These are phyloP conservation scores for Staphylotrichum tortipilum DNA, from an alignment of 495 filamentous ascomycete genomes.

Conservation along the genomic window DNA sequence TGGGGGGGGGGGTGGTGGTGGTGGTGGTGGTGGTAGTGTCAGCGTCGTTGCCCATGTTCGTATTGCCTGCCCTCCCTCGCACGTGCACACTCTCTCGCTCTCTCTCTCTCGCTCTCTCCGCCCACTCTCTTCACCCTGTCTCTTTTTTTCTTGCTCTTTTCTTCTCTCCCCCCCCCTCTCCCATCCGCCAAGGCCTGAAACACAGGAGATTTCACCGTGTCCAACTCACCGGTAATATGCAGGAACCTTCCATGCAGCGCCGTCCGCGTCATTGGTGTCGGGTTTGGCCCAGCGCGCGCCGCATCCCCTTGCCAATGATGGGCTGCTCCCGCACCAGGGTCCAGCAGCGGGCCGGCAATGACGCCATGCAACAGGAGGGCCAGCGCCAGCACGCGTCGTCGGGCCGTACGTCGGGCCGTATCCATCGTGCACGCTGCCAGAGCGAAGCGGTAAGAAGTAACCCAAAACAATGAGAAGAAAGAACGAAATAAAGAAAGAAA, in stretches of 20 bases:
- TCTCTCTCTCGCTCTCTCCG: too few relatives aligned
- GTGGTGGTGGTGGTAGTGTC: too few relatives aligned
- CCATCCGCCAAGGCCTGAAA: not conserved
- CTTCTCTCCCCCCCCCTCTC: too few relatives aligned
- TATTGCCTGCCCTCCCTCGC: too few relatives aligned
- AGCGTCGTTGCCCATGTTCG: not conserved
- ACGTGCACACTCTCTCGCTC: too few relatives aligned
- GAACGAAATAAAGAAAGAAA: not conserved
- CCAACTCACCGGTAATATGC: conserved; percentile 76
- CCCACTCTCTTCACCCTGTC: too few relatives aligned
- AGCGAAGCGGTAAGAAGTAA: not conserved
- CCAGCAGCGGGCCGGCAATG: conserved; percentile 22
- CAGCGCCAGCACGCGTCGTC: conserved; percentile 16
- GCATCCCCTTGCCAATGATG: too few relatives aligned
- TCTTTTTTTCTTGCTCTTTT: too few relatives aligned
- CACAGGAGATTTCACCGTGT: not conserved
- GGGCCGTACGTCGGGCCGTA: too few relatives aligned
- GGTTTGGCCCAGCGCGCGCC: too few relatives aligned
- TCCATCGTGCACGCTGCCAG: conserved; percentile 9
- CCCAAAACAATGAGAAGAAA: conserved; percentile 1
- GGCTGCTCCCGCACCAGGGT: too few relatives aligned
- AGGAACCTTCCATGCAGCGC: conserved; percentile 75
- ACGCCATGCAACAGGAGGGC: conserved; percentile 30
- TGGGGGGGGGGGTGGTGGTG: too few relatives aligned
- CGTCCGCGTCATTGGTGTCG: conserved; percentile 6